Evolutionary conservation across 2,329 filamentous ascomycete genomes (phyloP), one percentile per base, ranked within the genome.

Genomic region (Diaporthe sp.): DNA sequence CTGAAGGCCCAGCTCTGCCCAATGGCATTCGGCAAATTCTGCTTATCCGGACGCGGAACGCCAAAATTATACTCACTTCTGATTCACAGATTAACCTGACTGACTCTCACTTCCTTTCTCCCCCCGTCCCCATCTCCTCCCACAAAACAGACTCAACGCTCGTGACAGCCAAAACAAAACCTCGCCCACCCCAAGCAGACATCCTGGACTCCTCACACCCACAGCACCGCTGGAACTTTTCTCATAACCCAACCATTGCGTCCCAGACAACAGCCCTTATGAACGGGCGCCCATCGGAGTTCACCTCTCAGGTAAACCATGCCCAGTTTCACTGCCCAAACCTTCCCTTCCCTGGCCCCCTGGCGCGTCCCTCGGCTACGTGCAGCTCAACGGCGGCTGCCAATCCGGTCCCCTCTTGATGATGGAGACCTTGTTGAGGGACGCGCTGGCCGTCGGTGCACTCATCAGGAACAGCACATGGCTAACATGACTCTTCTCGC

Each of bases 231-330:
- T 68, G 74, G 61, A 77, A 77, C 70, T 74, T 59, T 62, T 77
- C 75, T 65, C 72, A 77, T 76, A 76, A 75, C 55, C 72, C 57
- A 61, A 69, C 59, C 77, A 78, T 81, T 83, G 82, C 51, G 79
- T 79, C 80, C 79, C 79, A 79, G 75, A 82, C 81, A 85, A 89
- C 89, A 89, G 93, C 92, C 89, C 92, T 93, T 93, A 95, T 95
- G 94, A 94, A 92, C 93, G 93, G 93, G 89, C 92, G 93, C 90
- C 89, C 91, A 87, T 95, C 94, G 86, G 90, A 93, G 86, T 96
- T 95, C 89, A 96, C 94, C 88, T 96, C 94, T 87, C 94, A 96
- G 92, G 94, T 95, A 93, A 78, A 89, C 85, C 74, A 59, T 28
- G 39, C 57, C 67, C 62, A 58, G 55, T 34, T 57, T 51, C 68